phyloP scores from a whole-genome alignment of 495 filamentous ascomycete genomes.

The Daldinia bambusicola region DNA sequence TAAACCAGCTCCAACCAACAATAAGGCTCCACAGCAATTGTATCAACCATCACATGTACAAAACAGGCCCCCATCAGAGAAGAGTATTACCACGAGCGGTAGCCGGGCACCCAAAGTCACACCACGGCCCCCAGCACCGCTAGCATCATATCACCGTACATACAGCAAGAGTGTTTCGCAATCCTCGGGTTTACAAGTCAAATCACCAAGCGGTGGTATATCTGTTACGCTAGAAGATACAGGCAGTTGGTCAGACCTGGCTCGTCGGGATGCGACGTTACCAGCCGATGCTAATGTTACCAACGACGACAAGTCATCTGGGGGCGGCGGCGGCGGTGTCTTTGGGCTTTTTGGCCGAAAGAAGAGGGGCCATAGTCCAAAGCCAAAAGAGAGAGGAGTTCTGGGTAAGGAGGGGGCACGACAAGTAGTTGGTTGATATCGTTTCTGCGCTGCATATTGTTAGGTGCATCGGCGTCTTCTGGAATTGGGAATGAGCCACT shows the following conservation, averaged over 20 bases:
- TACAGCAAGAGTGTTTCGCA: conserved; percentile 53
- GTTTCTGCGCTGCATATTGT: conserved; percentile 17
- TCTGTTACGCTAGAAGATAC: conserved; percentile 90
- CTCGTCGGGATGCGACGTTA: conserved; percentile 81
- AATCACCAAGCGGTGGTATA: conserved; percentile 83
- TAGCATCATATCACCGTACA: conserved; percentile 61
- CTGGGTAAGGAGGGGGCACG: conserved; percentile 94
- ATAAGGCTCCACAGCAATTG: conserved; percentile 38
- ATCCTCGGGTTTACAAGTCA: conserved; percentile 67
- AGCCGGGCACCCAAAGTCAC: conserved; percentile 30
- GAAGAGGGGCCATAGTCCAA: conserved; percentile 90
- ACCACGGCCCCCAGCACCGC: conserved; percentile 50
- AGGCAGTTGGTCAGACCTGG: conserved; percentile 89
- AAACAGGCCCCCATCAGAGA: conserved; percentile 35
- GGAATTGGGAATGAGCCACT: conserved; percentile 1
- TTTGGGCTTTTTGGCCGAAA: conserved; percentile 88
- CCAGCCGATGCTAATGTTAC: conserved; percentile 69
- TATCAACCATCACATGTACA: conserved; percentile 36
- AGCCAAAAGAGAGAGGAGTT: conserved; percentile 92
- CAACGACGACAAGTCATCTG: conserved; percentile 57
- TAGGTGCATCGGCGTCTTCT: conserved; percentile 19
- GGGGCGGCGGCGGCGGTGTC: conserved; percentile 78
- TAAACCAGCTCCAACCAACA: conserved; percentile 43
- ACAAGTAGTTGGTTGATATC: conserved; percentile 67
- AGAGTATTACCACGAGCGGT: conserved; percentile 44